Conservation (phyloP, 305 asterid species). For the Galium porrigens region DNA sequence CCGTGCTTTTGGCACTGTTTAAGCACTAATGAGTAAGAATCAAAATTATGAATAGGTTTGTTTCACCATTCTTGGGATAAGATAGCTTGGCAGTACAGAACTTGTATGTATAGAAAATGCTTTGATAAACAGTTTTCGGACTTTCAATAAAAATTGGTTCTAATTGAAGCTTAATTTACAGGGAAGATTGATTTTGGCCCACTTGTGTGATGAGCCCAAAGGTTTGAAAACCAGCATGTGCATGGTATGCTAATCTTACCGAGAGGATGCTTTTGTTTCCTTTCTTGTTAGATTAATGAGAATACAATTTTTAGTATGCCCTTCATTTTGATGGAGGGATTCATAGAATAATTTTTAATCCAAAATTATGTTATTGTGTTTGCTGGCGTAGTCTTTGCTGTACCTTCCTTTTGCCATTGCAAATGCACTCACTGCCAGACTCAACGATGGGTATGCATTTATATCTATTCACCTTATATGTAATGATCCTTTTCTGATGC, state of each 20-base stretch:
- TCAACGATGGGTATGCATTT: constrained; percentile 60
- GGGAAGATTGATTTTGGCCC: constrained; percentile 93
- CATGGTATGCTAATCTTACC: constrained; percentile 44
- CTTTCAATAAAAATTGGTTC: constrained; percentile 2
- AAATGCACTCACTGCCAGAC: constrained; percentile 76
- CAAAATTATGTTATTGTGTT: neutral
- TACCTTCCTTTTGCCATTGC: constrained; percentile 78
- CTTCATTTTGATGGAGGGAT: neutral
- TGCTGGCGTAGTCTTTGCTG: constrained; percentile 52
- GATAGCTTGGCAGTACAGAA: neutral
- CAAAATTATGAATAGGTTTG: neutral
- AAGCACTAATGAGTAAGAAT: neutral
- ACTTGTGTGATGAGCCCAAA: constrained; percentile 92
- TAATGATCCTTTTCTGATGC: constrained; percentile 3
- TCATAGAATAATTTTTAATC: neutral
- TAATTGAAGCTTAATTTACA: constrained; percentile 29
- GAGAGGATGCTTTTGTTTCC: neutral
- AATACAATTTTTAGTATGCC: neutral
- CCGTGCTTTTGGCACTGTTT: neutral
- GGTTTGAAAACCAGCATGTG: constrained; percentile 91
- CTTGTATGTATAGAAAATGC: neutral
- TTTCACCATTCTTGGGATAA: neutral
- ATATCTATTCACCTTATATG: constrained; percentile 3
- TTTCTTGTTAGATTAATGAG: neutral
- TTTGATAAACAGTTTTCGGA: neutral